These are phyloP conservation scores for Termitomyces sp. DNA, from an alignment of 768 basidiomycete species.

Conservation along the genomic window DNA sequence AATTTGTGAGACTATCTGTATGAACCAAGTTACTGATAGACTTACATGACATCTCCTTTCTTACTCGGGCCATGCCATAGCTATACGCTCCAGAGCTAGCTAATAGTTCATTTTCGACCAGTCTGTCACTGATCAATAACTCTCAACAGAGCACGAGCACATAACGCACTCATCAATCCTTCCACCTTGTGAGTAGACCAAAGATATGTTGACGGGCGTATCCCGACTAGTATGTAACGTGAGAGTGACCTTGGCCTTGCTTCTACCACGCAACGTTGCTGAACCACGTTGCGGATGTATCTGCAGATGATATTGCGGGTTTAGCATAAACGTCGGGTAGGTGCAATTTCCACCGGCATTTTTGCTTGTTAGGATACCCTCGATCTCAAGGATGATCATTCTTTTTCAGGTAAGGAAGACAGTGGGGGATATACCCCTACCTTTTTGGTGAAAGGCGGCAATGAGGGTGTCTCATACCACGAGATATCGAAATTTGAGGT, in stretches of 20 bases:
- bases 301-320: constrained; percentile 80
- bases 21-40: not conserved
- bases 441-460: constrained; percentile 35
- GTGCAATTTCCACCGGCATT: constrained; percentile 83
- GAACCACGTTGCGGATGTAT: constrained; percentile 34
- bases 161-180: constrained; percentile 66
- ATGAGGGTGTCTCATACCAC: constrained; percentile 40
- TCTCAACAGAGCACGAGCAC: not conserved
- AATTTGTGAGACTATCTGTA: not conserved
- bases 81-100: constrained; percentile 77
- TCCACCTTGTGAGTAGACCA: constrained; percentile 71
- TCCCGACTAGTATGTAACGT: constrained; percentile 54
- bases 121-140: constrained; percentile 22
- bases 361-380: constrained; percentile 56
- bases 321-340: constrained; percentile 77
- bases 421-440: constrained; percentile 15
- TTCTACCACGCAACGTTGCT: constrained; percentile 7
- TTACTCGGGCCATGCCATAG: constrained; percentile 62
- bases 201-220: constrained; percentile 65
- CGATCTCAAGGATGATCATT: constrained; percentile 35
- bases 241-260: constrained; percentile 37
- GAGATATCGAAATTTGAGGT: constrained; percentile 24
- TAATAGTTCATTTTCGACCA: constrained; percentile 62
- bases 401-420: not conserved
- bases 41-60: constrained; percentile 50